Conservation (phyloP, 345 rosid genomes). For the Triadica sebifera region DNA sequence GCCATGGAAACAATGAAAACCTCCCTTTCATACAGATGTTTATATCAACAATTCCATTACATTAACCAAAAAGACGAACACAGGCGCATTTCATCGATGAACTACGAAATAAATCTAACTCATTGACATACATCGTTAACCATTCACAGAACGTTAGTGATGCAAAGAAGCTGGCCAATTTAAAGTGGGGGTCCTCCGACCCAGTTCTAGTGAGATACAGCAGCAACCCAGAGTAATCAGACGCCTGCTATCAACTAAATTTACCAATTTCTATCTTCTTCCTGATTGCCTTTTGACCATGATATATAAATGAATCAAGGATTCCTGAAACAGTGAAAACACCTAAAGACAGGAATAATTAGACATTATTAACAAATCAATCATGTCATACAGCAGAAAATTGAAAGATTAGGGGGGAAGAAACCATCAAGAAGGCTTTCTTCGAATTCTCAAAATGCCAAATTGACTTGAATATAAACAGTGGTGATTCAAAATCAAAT, state of each 20-base stretch:
- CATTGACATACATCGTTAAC: slow-evolving; percentile 13
- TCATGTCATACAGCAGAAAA: not conserved
- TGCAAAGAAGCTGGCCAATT: slow-evolving; percentile 7
- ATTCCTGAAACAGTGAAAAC: slow-evolving; percentile 91
- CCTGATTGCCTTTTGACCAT: slow-evolving; percentile 91
- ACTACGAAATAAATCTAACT: not conserved
- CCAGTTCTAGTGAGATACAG: not conserved
- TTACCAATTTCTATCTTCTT: slow-evolving; percentile 96
- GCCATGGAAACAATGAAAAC: slow-evolving; percentile 9
- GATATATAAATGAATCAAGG: slow-evolving; percentile 79
- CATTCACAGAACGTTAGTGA: slow-evolving; percentile 2
- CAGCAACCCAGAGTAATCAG: slow-evolving; percentile 1
- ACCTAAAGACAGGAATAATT: slow-evolving; percentile 41
- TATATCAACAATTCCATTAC: not conserved
- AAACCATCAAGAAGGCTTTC: not conserved
- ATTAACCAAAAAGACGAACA: not conserved
- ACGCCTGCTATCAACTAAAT: slow-evolving; percentile 47
- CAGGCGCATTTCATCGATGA: not conserved
- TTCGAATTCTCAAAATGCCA: not conserved
- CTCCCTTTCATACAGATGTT: not conserved
- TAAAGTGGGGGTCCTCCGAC: slow-evolving; percentile 2
- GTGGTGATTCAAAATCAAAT: not conserved
- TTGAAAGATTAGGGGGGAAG: too few relatives aligned
- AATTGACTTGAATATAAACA: not conserved
- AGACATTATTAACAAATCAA: slow-evolving; percentile 6